Base-by-base conservation (phyloP, 1,139 yeast species). In the Kurtzmaniella quercitrusa region DNA sequence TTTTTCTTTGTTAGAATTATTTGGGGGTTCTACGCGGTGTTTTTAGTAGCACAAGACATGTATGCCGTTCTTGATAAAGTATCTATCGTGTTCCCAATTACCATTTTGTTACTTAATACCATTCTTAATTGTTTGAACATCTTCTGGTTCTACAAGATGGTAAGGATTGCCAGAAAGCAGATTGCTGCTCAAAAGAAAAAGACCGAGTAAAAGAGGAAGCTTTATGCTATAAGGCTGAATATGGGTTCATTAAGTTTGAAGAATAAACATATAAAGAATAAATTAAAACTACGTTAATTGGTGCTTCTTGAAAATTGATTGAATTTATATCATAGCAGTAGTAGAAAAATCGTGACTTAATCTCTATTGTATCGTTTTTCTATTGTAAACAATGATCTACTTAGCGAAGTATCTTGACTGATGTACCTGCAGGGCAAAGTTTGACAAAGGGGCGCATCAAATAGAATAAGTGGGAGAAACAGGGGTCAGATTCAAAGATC, bases 11-110 rank as follows among this genome's bases (percentile, higher is more conserved):
- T 84, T 34, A 74, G 98, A 56, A 84, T 93, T 47, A 68, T 82
- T 36, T 89, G 95, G 88, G 98, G 98, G 5, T 84, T 89, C 76
- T 82, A 78, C 59, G 87, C 89, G 46, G 83, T 83, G 18, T 55
- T 47, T 30, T 51, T 63, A 26, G 65, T 84, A 44, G 84, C 84
- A 36, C 50, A 50, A 41, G 89, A 82, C 61, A 75, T 82, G 60
- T 72, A 59, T 50, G 49, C 47, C 12, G 68, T 71, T 2, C 48
- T 68, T 49, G 64, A 70, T 50, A 47, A 58, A 23, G 47, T 58
- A 14, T 53, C 57, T 21, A 42, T 45, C 19, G 43, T 64, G 22
- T 56, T 64, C 39, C 68, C 73, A 5, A 23, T 50, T 6, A 53
- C 79, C 32, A 78, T 86, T 42, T 66, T 88, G 49, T 47, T 60